A percentile compares a stretch with the other conserved stretches of the same genome.
Conservation (phyloP, 1,284 basidiomycete genomes). For the Paramarasmius palmivorus region DNA sequence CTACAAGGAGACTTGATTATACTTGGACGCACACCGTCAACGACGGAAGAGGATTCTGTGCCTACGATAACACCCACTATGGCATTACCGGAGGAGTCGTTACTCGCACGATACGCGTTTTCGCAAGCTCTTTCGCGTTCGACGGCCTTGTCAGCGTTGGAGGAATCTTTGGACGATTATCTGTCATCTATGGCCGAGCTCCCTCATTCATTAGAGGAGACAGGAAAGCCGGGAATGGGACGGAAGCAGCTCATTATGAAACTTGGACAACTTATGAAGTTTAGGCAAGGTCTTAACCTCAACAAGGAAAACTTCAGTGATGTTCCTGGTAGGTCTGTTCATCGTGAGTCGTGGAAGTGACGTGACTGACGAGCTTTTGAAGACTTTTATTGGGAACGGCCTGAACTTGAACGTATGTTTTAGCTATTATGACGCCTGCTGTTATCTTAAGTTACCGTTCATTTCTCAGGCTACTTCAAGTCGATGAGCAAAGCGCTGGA, state of each 20-base stretch:
- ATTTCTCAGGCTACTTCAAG: constrained; percentile 72
- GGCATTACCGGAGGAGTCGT: constrained; percentile 58
- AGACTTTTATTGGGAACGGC: constrained; percentile 91
- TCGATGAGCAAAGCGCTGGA: constrained; percentile 81
- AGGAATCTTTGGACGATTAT: constrained; percentile 80
- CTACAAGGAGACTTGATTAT: constrained; percentile 89
- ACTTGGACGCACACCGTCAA: constrained; percentile 67
- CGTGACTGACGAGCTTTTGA: too few species aligned
- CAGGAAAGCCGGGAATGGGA: constrained; percentile 79
- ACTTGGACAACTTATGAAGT: constrained; percentile 84
- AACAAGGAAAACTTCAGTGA: constrained; percentile 88
- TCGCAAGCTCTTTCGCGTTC: constrained; percentile 88
- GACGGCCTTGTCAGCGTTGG: constrained; percentile 81
- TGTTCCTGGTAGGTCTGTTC: too few species aligned
- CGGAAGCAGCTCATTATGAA: constrained; percentile 84
- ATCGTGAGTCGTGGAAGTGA: too few species aligned
- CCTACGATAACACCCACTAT: constrained; percentile 49
- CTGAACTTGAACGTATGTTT: constrained; percentile 75
- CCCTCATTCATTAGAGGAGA: constrained; percentile 72
- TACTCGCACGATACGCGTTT: constrained; percentile 85
- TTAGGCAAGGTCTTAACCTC: constrained; percentile 85
- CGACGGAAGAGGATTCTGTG: constrained; percentile 42
- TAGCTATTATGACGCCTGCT: not conserved
- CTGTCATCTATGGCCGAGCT: constrained; percentile 78
- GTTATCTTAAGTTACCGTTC: not conserved